These are phyloP conservation scores for Prasinococcaceae sp. DNA, from an alignment of 139 green algal species.

Conservation along the genomic window DNA sequence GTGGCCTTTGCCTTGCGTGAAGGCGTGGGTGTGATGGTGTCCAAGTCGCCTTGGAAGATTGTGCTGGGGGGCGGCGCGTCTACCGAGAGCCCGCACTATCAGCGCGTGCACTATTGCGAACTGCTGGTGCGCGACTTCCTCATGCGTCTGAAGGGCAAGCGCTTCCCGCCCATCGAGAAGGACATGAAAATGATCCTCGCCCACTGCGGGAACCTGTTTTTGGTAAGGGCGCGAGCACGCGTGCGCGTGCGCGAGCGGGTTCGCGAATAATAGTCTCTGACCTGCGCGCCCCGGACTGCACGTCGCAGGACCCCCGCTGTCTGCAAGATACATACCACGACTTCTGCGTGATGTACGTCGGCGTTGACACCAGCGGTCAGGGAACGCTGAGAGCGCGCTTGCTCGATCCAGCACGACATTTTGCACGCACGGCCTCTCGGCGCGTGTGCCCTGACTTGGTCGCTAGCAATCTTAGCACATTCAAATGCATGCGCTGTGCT, in stretches of 20 bases:
- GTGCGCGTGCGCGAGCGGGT: too few species aligned
- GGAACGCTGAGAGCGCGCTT: too few species aligned
- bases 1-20: conserved; percentile 22
- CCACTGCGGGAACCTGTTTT: conserved; percentile 54
- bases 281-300: too few species aligned
- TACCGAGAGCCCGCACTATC: conserved; percentile 69
- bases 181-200: conserved; percentile 42
- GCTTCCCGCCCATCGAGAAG: conserved; percentile 57
- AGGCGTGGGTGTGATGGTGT: conserved; percentile 39
- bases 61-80: conserved; percentile 69
- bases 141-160: conserved; percentile 35
- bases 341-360: too few species aligned
- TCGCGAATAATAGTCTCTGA: not conserved
- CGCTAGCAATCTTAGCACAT: too few species aligned
- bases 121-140: conserved; percentile 48
- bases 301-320: not conserved
- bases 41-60: conserved; percentile 46
- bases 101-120: conserved; percentile 68
- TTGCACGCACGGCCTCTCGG: too few species aligned
- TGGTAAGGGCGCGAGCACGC: conserved; percentile 46
- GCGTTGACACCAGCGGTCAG: too few species aligned
- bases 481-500: too few species aligned
- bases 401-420: too few species aligned
- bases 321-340: conserved; percentile 39
- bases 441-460: conserved; percentile 39